Percentiles rank a stretch among this genome's conserved stretches.
Conservation (phyloP, 352 stramenopile species). For the Pythium coloratum region DNA sequence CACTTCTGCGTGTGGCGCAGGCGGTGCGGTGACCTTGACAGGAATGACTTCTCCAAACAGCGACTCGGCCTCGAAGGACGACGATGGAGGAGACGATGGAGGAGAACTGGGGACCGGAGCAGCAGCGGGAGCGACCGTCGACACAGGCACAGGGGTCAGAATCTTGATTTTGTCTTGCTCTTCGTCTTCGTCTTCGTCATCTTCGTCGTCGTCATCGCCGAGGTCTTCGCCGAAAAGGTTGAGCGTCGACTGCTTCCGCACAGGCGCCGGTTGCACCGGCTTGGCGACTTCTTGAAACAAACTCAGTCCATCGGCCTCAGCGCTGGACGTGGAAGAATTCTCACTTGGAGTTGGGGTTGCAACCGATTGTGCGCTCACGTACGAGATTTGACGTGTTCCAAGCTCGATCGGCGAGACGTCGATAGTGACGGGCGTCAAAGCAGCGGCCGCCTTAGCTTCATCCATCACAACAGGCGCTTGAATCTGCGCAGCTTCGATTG, state of each 20-base stretch:
- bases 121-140: neutral
- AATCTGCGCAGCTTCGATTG: neutral
- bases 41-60: conserved; percentile 51
- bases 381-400: neutral
- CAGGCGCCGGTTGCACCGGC: neutral
- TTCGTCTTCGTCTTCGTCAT: conserved; percentile 1
- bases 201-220: conserved; percentile 18
- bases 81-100: conserved; percentile 19
- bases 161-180: neutral
- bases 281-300: neutral
- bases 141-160: neutral
- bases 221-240: conserved; percentile 32
- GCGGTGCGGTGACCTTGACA: neutral
- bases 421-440: neutral
- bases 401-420: neutral
- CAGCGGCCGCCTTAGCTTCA: neutral
- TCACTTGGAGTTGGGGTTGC: neutral
- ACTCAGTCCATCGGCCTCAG: neutral
- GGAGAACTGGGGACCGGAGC: neutral
- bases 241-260: conserved; percentile 15
- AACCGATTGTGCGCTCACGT: neutral
- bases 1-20: neutral
- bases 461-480: neutral
- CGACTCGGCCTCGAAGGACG: conserved; percentile 34
- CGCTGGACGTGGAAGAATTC: neutral